Evolutionary conservation across 139 green algal genomes (phyloP).

Genomic region (Coccomyxa sp.): DNA sequence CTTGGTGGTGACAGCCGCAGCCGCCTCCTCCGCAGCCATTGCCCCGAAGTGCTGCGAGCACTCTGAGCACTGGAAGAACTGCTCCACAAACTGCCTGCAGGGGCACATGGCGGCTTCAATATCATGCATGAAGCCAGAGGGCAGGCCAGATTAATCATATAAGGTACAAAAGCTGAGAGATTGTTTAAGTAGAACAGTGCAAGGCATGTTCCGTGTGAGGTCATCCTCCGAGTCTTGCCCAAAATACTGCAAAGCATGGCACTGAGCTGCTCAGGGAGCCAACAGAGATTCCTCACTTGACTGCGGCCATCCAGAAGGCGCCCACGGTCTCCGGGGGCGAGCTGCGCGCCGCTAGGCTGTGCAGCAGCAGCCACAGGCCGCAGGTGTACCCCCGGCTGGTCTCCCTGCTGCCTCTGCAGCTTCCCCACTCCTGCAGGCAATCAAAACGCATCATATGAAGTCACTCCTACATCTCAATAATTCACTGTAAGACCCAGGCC

Average conservation of each 20-base stretch:
- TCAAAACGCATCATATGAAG: neutral
- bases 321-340: conserved; percentile 19
- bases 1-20: conserved; percentile 27
- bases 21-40: conserved; percentile 29
- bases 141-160: too few species aligned
- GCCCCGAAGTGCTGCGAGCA: conserved; percentile 54
- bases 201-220: too few species aligned
- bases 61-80: conserved; percentile 53
- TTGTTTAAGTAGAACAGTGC: too few species aligned
- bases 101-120: too few species aligned
- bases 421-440: conserved; percentile 24
- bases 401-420: conserved; percentile 42
- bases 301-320: conserved; percentile 30
- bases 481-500: too few species aligned
- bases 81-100: conserved; percentile 37
- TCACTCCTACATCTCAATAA: too few species aligned
- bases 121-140: too few species aligned
- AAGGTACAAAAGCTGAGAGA: too few species aligned
- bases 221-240: too few species aligned
- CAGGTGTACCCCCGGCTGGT: conserved; percentile 67
- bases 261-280: too few species aligned
- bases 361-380: conserved; percentile 70
- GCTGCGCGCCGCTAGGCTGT: conserved; percentile 43
- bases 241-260: too few species aligned
- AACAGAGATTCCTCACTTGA: too few species aligned